Evolutionary conservation across 73 alveolate genomes (phyloP), one percentile per base, ranked within the genome.

Genomic region (Stentor roeselii): DNA sequence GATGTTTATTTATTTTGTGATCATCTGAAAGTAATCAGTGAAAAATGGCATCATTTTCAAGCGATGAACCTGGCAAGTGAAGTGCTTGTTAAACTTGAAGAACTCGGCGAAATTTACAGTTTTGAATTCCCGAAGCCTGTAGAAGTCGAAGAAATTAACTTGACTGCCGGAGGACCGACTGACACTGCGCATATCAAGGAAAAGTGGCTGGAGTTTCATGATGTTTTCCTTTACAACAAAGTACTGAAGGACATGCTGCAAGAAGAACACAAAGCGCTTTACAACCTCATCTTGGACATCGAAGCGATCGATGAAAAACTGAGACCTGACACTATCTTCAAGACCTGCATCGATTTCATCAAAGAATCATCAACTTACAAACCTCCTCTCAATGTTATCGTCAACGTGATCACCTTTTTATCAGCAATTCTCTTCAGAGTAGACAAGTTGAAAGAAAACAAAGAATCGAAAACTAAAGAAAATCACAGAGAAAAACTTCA

Each of bases 271-370:
- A n/a, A 67, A 67, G 80, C 80, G 34, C 80, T 67, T 1, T 21
- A 32, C 11, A 40, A 21, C 11, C 27, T 32, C 37, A 11, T 67
- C n/a, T 21, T 67, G 37, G n/a, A 67, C 2, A 32, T 32, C 34
- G 41, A 67, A 11, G 50, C 11, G 37, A 1, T 67, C 21, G 80
- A 67, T 1, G 42, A 36, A 27, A 21, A n/a, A 15, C 34, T 67
- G 37, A 67, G 27, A 1, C 34, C 37, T 1, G 80, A 34, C 50
- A 11, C 80, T 27, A 67, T 76, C 39, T 32, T 31, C 0, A 15
- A 76, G 85, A 76, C 30, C 32, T 67, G 32, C 39, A 35, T 76
- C 31, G n/a, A 76, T 37, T 76, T 76, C 59, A 40, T 76, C 39
- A 39, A 35, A 39, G 15, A 76, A 14, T 14, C 60, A 21, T 14